Evolutionary conservation across 2,329 filamentous ascomycete species (phyloP), one percentile per base, ranked within the genome.

Genomic region (Beauveria varroae): DNA sequence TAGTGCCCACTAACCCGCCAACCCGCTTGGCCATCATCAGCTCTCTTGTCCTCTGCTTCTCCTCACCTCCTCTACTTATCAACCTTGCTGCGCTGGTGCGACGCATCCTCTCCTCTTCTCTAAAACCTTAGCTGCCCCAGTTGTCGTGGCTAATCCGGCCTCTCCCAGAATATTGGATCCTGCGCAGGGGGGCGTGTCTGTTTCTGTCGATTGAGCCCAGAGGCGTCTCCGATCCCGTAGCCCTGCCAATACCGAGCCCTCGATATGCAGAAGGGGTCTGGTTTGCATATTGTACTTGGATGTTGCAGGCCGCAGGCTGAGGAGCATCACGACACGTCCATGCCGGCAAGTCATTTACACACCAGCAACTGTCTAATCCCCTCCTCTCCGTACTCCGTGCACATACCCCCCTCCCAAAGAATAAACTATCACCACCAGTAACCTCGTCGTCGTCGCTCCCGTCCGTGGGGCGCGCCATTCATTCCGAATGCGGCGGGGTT

Each of bases 401-500:
- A 37, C 34, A 16, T 34, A 16, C n/a, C n/a, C 20, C 43, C 54
- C 43, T 24, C 34, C 37, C 28, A 8, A 30, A 20, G 18, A 28
- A 40, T 37, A 41, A n/a, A 37, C 16, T 40, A 28, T 57, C 44
- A 24, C 55, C 16, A 26, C 20, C 18, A 9, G 30, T 50, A 44
- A 37, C 18, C 51, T 28, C 30, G 8, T 57, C 44, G 30, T 20
- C 53, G 40, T 49, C 30, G 20, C 20, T 37, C 34, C 34, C 28
- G 30, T 26, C 28, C 51, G 58, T 55, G 43, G 58, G 58, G 58
- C 34, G 58, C 34, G 5, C 34, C 7, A 5, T 41, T 60, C 61
- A 65, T 66, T 63, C 65, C 65, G 57, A 55, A 66, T 64, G 65
- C 65, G 65, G 65, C 60, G 53, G 52, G 49, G 16, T 26, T 53